phyloP scores from a whole-genome alignment of 169 alveolate genomes.

The Ichthyophthirius multifiliis region DNA sequence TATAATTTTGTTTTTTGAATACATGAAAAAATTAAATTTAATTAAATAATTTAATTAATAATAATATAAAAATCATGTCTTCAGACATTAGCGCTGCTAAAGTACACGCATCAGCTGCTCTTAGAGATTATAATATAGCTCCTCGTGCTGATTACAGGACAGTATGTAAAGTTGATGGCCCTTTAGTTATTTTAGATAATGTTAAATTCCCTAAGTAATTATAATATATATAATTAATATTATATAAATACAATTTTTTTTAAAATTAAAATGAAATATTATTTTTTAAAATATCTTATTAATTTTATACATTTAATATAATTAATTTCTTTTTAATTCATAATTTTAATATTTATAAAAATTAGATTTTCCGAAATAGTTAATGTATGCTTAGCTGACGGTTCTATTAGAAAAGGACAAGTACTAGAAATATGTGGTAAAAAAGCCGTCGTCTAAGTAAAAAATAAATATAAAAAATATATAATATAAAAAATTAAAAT shows the following conservation, averaged over 20 bases:
- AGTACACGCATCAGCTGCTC: slow-evolving; percentile 89
- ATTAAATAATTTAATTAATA: no score
- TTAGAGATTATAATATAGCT: slow-evolving; percentile 89
- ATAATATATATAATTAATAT: no score
- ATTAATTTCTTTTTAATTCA: no score
- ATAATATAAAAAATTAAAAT: background rate
- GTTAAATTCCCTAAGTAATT: slow-evolving; percentile 96
- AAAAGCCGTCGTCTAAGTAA: slow-evolving; percentile 92
- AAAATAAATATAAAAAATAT: background rate
- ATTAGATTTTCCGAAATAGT: slow-evolving; percentile 95
- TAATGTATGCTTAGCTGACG: slow-evolving; percentile 96
- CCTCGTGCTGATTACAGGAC: slow-evolving; percentile 97
- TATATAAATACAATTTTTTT: no score
- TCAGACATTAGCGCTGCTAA: slow-evolving; percentile 23
- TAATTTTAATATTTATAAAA: background rate
- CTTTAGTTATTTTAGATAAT: slow-evolving; percentile 98
- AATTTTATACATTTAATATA: no score
- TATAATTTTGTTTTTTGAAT: no score
- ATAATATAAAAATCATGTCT: slow-evolving; percentile 20
- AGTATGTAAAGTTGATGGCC: slow-evolving; percentile 96
- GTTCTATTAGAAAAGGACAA: slow-evolving; percentile 96
- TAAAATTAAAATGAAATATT: no score
- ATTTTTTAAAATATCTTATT: no score
- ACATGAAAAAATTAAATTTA: no score
- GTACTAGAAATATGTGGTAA: slow-evolving; percentile 97